Evolutionary conservation across 1,139 yeast genomes (phyloP).

Genomic region (Kodamaea alishanica): DNA sequence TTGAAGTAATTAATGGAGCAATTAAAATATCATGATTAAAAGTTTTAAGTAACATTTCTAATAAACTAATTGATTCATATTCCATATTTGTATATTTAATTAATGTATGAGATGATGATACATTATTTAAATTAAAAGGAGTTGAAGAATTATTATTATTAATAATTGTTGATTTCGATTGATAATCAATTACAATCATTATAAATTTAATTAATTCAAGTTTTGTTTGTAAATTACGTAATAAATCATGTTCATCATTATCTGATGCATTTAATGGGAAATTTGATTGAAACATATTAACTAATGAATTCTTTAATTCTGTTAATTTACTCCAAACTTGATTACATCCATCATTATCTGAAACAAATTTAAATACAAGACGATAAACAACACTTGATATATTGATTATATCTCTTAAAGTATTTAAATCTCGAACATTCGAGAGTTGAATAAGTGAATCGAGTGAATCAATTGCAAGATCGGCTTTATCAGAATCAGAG

Average conservation of each 20-base stretch:
- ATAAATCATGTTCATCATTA: slow-evolving; percentile 46
- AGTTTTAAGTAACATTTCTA: slow-evolving; percentile 60
- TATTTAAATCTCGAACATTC: slow-evolving; percentile 26
- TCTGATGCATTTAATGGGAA: slow-evolving; percentile 48
- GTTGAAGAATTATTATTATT: slow-evolving; percentile 11
- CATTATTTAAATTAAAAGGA: slow-evolving; percentile 52
- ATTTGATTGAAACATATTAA: slow-evolving; percentile 20
- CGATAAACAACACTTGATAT: slow-evolving; percentile 35
- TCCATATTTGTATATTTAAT: slow-evolving; percentile 54
- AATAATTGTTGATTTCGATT: slow-evolving; percentile 48
- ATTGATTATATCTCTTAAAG: slow-evolving; percentile 33
- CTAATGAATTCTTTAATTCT: slow-evolving; percentile 37
- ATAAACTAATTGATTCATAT: slow-evolving; percentile 65
- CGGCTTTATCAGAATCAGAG: slow-evolving; percentile 31
- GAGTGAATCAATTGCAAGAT: slow-evolving; percentile 40
- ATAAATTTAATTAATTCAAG: slow-evolving; percentile 71
- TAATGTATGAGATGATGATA: slow-evolving; percentile 65
- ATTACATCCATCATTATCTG: slow-evolving; percentile 42
- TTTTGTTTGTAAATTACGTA: slow-evolving; percentile 53
- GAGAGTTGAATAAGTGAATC: slow-evolving; percentile 31
- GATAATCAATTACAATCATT: slow-evolving; percentile 66
- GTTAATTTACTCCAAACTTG: slow-evolving; percentile 43
- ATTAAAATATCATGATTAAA: slow-evolving; percentile 55
- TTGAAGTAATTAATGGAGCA: slow-evolving; percentile 53
- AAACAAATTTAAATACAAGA: slow-evolving; percentile 41